A percentile compares a stretch with the other conserved stretches of the same genome.
Conservation (phyloP, 139 green algal species). For the Pseudopediastrum boryanum region DNA sequence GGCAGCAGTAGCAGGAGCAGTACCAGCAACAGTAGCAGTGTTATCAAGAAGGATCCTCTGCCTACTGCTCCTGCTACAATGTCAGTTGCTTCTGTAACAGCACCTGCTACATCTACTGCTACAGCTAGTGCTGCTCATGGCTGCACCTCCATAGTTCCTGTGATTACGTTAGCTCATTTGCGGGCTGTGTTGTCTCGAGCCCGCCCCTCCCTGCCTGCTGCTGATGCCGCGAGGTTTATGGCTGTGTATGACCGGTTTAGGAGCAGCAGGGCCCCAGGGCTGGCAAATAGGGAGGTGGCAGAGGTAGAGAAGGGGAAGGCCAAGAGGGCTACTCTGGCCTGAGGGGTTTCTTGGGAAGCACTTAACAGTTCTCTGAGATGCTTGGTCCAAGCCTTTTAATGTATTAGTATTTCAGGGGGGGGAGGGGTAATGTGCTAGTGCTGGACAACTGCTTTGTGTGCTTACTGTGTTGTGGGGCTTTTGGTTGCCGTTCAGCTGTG, state of each 20-base stretch:
- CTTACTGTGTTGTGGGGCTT: too few relatives aligned
- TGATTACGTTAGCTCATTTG: slow-evolving; percentile 59
- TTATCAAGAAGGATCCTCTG: background rate
- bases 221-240: slow-evolving; percentile 61
- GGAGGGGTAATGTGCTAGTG: too few relatives aligned
- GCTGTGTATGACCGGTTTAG: slow-evolving; percentile 69
- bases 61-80: too few relatives aligned
- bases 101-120: background rate
- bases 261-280: slow-evolving; percentile 42
- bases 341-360: too few relatives aligned
- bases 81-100: too few relatives aligned
- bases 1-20: background rate
- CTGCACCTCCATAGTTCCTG: slow-evolving; percentile 4
- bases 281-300: slow-evolving; percentile 17
- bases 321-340: slow-evolving; percentile 66
- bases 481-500: too few relatives aligned
- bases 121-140: background rate
- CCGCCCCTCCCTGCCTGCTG: slow-evolving; percentile 63
- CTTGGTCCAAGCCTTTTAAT: too few relatives aligned
- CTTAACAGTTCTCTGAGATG: too few relatives aligned
- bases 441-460: too few relatives aligned
- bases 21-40: background rate
- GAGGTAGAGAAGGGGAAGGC: slow-evolving; percentile 41
- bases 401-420: too few relatives aligned
- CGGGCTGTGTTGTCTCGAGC: slow-evolving; percentile 49